A percentile compares a stretch with the other conserved stretches of the same genome.
These are phyloP conservation scores for Yamadazyma dendronema DNA, from an alignment of 1,139 yeast genomes.

Conservation along the genomic window DNA sequence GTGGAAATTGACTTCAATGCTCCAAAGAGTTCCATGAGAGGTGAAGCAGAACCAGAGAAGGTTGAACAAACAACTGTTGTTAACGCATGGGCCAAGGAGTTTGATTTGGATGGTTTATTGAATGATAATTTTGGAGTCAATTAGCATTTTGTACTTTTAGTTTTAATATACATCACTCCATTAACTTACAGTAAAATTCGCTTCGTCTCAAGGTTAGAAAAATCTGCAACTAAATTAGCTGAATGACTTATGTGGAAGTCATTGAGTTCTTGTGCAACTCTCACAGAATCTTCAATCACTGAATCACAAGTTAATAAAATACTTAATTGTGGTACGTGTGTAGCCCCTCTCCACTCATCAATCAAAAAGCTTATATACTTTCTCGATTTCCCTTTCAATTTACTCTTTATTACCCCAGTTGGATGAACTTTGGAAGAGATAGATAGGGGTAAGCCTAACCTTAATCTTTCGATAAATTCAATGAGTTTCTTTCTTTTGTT, in stretches of 20 bases:
- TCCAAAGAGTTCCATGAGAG: constrained; percentile 44
- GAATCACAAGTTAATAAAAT: too few relatives aligned
- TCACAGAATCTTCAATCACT: too few relatives aligned
- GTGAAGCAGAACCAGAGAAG: constrained; percentile 49
- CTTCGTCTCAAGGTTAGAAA: too few relatives aligned
- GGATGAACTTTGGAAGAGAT: not conserved
- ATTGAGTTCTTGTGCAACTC: too few relatives aligned
- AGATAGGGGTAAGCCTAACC: not conserved
- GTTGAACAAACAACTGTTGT: constrained; percentile 82
- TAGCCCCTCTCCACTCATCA: too few relatives aligned
- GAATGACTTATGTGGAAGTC: too few relatives aligned
- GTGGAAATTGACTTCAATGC: constrained; percentile 30
- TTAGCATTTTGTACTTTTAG: not conserved
- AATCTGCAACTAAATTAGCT: too few relatives aligned
- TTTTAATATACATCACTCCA: not conserved
- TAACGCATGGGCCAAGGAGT: constrained; percentile 89
- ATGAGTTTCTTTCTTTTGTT: not conserved
- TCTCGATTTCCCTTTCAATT: too few relatives aligned
- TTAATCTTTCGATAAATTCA: not conserved
- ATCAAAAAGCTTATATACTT: too few relatives aligned
- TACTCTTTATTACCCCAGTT: not conserved
- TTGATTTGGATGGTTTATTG: constrained; percentile 83
- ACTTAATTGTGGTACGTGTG: too few relatives aligned
- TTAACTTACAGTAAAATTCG: not conserved
- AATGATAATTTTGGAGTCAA: constrained; percentile 18